phyloP scores from a whole-genome alignment of 495 filamentous ascomycete genomes.

The Mycothermus thermophilus region DNA sequence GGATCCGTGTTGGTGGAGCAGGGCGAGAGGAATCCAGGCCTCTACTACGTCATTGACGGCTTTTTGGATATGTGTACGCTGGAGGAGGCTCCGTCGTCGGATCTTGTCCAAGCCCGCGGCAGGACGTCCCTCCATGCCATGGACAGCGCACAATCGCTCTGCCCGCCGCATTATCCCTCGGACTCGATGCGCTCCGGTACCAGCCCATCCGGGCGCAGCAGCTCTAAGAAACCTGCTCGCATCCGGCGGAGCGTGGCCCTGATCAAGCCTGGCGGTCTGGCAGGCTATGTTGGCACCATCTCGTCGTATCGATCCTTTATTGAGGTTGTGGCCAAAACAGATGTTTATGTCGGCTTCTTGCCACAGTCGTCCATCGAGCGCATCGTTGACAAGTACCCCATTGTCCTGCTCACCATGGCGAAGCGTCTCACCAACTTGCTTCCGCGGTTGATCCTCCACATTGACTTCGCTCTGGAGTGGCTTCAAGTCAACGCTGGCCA shows the following conservation, averaged over 20 bases:
- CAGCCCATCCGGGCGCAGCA: conserved; percentile 5
- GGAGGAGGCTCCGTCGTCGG: conserved; percentile 20
- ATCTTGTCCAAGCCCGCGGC: conserved; percentile 22
- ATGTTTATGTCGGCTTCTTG: conserved; percentile 95
- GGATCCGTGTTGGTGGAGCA: conserved; percentile 94
- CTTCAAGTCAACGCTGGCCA: conserved; percentile 90
- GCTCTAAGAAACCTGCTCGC: conserved; percentile 10
- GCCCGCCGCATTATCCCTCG: conserved; percentile 10
- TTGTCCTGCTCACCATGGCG: conserved; percentile 86
- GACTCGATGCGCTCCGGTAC: conserved; percentile 8
- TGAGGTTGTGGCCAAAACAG: conserved; percentile 92
- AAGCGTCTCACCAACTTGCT: conserved; percentile 82
- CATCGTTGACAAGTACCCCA: conserved; percentile 82
- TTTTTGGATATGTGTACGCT: conserved; percentile 78
- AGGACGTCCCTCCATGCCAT: conserved; percentile 22
- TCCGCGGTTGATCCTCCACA: conserved; percentile 85
- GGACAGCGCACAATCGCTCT: conserved; percentile 20
- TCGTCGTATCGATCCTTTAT: conserved; percentile 94
- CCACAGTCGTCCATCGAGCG: conserved; percentile 75
- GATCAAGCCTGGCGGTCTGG: conserved; percentile 89
- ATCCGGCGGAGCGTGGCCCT: conserved; percentile 58
- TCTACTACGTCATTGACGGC: conserved; percentile 97
- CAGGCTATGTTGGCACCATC: conserved; percentile 84
- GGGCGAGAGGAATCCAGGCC: conserved; percentile 83
- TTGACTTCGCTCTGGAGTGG: conserved; percentile 97